Evolutionary conservation across 2,329 filamentous ascomycete genomes (phyloP).

Genomic region (Trichophyton rubrum): DNA sequence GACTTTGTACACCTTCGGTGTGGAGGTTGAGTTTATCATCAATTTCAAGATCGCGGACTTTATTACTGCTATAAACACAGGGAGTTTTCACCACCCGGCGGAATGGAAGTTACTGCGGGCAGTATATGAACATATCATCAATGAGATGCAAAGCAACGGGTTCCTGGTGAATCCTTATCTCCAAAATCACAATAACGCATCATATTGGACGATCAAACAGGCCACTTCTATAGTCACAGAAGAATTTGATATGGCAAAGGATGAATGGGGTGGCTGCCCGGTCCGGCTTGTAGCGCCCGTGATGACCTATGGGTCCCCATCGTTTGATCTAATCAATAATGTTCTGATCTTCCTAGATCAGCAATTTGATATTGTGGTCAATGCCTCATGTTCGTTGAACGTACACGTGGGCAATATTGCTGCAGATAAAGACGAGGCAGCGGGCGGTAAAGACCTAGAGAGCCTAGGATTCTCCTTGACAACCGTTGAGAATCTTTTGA

Average conservation of each 20-base stretch:
- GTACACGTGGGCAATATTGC: slow-evolving; percentile 19
- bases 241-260: slow-evolving; percentile 4
- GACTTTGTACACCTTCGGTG: slow-evolving; percentile 8
- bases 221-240: slow-evolving; percentile 1
- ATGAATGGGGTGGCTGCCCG: slow-evolving; percentile 9
- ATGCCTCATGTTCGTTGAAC: slow-evolving; percentile 16
- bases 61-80: background rate
- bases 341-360: slow-evolving; percentile 11
- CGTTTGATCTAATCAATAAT: slow-evolving; percentile 10
- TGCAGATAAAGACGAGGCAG: background rate
- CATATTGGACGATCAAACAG: slow-evolving; percentile 11
- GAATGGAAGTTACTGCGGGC: background rate
- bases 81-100: background rate
- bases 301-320: slow-evolving; percentile 5
- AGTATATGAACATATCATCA: slow-evolving; percentile 9
- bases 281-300: slow-evolving; percentile 12
- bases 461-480: slow-evolving; percentile 4
- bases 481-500: slow-evolving; percentile 19
- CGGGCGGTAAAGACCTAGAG: background rate
- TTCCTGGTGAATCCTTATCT: slow-evolving; percentile 10
- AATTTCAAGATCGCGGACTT: slow-evolving; percentile 7
- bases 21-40: slow-evolving; percentile 14
- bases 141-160: slow-evolving; percentile 7
- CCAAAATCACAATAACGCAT: background rate
- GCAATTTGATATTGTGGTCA: slow-evolving; percentile 14